These are phyloP conservation scores for Penicillium odoratum DNA, from an alignment of 495 filamentous ascomycete genomes.

Conservation along the genomic window DNA sequence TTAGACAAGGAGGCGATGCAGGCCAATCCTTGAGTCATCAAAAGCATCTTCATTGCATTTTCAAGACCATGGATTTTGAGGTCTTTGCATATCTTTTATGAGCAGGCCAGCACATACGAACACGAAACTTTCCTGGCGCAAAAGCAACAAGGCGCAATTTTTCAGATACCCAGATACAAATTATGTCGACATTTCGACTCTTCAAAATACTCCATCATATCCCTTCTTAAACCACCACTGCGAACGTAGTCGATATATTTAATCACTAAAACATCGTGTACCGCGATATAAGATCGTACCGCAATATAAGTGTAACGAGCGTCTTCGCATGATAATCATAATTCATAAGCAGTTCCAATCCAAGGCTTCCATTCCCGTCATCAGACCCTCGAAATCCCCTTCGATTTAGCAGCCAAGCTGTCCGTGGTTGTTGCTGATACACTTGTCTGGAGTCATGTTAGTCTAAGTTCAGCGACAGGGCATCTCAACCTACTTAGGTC, in stretches of 20 bases:
- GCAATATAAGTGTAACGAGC: no score
- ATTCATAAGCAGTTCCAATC: neutral
- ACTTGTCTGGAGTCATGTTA: slow-evolving; percentile 17
- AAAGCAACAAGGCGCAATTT: no score
- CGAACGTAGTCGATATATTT: neutral
- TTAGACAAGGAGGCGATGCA: slow-evolving; percentile 12
- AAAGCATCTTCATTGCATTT: neutral
- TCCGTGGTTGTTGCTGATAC: slow-evolving; percentile 25
- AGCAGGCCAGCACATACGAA: no score
- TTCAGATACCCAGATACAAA: no score
- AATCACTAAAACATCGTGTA: neutral
- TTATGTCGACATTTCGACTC: no score
- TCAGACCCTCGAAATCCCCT: neutral
- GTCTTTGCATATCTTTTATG: no score
- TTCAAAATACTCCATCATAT: no score
- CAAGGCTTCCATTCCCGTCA: neutral
- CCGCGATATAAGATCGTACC: no score
- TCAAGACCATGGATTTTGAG: no score
- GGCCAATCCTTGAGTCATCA: neutral
- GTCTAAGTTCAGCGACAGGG: neutral
- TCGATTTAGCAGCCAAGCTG: slow-evolving; percentile 20
- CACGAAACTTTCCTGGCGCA: no score
- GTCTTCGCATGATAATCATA: slow-evolving; percentile 10
- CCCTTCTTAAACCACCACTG: no score
- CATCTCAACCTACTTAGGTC: slow-evolving; percentile 19